Conservation (phyloP, 108 stramenopile species). For the Discostella pseudostelligera region DNA sequence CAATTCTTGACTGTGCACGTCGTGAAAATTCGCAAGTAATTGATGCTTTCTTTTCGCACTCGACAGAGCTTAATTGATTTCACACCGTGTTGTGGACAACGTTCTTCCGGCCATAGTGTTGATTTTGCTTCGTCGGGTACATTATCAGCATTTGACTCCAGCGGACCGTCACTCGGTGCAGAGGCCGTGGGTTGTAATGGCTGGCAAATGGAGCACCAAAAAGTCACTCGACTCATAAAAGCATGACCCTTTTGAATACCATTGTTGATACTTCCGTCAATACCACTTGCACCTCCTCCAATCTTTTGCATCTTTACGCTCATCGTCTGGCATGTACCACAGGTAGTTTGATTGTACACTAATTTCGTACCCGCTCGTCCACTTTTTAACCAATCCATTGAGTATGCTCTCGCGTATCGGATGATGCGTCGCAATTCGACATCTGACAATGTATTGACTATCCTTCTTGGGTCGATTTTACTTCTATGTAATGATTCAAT, state of each 20-base stretch:
- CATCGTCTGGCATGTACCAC: constrained; percentile 50
- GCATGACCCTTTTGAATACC: constrained; percentile 15
- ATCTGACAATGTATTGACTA: constrained; percentile 38
- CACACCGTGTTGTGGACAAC: constrained; percentile 62
- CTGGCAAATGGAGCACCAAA: constrained; percentile 64
- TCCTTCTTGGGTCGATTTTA: constrained; percentile 51
- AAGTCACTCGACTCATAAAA: constrained; percentile 51
- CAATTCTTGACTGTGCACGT: constrained; percentile 46
- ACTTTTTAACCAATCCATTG: constrained; percentile 54
- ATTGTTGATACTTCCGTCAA: constrained; percentile 4
- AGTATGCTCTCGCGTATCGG: constrained; percentile 40
- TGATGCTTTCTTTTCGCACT: constrained; percentile 42
- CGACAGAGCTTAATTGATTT: constrained; percentile 33
- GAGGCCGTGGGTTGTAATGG: constrained; percentile 15
- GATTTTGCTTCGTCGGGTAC: constrained; percentile 5
- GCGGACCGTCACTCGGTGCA: not conserved
- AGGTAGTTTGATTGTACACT: constrained; percentile 67
- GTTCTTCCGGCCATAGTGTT: not conserved
- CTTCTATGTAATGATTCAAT: constrained; percentile 61
- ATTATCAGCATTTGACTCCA: not conserved
- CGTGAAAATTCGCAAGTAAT: constrained; percentile 51
- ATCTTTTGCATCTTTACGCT: constrained; percentile 59
- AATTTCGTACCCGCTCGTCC: constrained; percentile 54
- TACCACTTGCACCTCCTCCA: constrained; percentile 32
- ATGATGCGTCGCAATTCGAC: constrained; percentile 45